Conservation (phyloP, 176 grass and related monocot genomes). For the Dactylis glomerata region DNA sequence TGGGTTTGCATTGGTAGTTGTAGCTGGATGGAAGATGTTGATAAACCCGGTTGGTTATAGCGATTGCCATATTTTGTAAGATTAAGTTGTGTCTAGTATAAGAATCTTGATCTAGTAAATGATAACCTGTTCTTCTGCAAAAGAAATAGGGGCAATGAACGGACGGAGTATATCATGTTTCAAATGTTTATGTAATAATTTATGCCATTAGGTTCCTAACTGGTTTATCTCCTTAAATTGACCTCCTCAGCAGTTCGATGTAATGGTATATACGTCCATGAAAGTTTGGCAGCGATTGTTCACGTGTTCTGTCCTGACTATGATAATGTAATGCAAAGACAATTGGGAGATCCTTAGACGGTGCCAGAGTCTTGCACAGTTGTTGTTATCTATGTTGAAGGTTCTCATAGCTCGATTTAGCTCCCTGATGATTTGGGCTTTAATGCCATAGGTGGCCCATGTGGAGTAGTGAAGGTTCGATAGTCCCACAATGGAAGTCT, state of each 20-base stretch:
- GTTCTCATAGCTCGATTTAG: not conserved
- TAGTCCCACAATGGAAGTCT: not conserved
- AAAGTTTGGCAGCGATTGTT: not conserved
- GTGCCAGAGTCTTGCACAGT: not conserved
- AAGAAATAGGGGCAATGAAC: not conserved
- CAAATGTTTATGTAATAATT: not conserved
- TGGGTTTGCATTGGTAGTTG: not conserved
- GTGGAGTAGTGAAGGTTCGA: not conserved
- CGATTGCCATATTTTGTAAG: not conserved
- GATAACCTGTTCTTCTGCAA: not conserved
- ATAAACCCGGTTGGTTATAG: not conserved
- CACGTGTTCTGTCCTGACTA: not conserved
- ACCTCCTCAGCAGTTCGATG: not conserved
- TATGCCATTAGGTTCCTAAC: not conserved
- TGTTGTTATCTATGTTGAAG: not conserved
- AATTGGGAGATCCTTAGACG: not conserved
- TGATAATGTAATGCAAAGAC: slow-evolving; percentile 10
- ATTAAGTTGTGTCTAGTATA: not conserved
- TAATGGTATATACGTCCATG: not conserved
- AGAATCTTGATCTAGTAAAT: not conserved
- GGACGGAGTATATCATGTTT: not conserved
- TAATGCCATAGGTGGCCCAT: not conserved
- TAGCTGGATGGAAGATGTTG: not conserved
- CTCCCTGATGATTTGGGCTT: not conserved
- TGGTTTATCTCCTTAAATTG: not conserved